Conservation (phyloP, 805 yeast species). For the Hanseniaspora jakobsenii region DNA sequence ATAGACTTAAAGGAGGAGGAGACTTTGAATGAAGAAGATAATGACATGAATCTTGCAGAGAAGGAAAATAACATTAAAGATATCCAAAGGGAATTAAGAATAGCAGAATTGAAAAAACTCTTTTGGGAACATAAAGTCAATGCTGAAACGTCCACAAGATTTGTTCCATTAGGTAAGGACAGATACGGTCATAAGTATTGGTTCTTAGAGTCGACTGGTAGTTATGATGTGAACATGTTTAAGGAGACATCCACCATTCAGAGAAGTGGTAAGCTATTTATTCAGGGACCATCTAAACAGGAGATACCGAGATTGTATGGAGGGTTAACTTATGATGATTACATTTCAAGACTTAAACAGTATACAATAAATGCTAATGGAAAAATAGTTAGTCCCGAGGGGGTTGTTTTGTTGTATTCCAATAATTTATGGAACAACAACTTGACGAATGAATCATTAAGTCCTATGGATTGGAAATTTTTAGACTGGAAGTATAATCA, state of each 20-base stretch:
- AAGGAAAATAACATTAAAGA: slow-evolving; percentile 24
- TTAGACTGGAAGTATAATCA: slow-evolving; percentile 56
- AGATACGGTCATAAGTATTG: slow-evolving; percentile 76
- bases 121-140: slow-evolving; percentile 49
- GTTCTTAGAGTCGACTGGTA: slow-evolving; percentile 88
- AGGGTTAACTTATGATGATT: slow-evolving; percentile 22
- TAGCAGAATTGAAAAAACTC: slow-evolving; percentile 27
- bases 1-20: too few relatives aligned
- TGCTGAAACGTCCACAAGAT: slow-evolving; percentile 66
- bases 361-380: slow-evolving; percentile 19
- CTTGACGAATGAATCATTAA: slow-evolving; percentile 20
- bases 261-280: slow-evolving; percentile 74
- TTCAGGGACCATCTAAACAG: slow-evolving; percentile 72
- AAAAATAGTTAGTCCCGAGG: slow-evolving; percentile 17
- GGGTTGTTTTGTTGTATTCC: slow-evolving; percentile 19
- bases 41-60: slow-evolving; percentile 19
- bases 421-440: slow-evolving; percentile 18
- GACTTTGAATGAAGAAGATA: slow-evolving; percentile 24
- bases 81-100: slow-evolving; percentile 20
- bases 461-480: slow-evolving; percentile 41
- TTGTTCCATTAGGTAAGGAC: slow-evolving; percentile 69
- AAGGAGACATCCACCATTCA: slow-evolving; percentile 28
- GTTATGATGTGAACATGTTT: slow-evolving; percentile 41
- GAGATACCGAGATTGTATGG: slow-evolving; percentile 31
- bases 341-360: slow-evolving; percentile 24